Evolutionary conservation across 176 grass and related monocot species (phyloP).

Genomic region (Chloris gayana): DNA sequence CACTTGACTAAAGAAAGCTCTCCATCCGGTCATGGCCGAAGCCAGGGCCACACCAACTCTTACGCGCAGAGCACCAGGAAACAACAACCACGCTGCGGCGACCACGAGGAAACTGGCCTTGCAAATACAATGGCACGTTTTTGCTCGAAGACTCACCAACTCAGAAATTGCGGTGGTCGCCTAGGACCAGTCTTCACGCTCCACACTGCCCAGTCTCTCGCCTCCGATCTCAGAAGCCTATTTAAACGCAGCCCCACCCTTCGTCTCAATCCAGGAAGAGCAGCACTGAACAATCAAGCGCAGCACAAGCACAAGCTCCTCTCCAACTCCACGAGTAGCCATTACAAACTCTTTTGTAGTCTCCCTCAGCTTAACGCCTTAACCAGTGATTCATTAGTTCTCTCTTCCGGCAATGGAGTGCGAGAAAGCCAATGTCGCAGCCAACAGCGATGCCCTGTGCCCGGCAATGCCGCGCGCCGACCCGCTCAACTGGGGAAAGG

Average conservation of each 20-base stretch:
- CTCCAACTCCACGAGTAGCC: neutral
- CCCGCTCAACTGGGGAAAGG: constrained; percentile 58
- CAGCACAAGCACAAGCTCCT: constrained; percentile 42
- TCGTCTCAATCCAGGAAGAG: constrained; percentile 46
- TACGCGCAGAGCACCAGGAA: neutral
- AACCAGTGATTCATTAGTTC: neutral
- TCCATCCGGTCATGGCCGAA: neutral
- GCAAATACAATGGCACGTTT: neutral
- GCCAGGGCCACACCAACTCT: constrained; percentile 18
- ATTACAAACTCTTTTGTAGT: neutral
- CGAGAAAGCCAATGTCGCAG: constrained; percentile 10
- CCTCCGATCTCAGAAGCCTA: constrained; percentile 35
- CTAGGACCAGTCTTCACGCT: constrained; percentile 20
- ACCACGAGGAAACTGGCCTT: constrained; percentile 3
- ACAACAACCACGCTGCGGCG: neutral
- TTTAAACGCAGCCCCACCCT: constrained; percentile 43
- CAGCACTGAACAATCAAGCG: neutral
- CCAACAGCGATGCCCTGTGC: constrained; percentile 32
- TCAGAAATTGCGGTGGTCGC: neutral
- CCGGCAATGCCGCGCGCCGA: constrained; percentile 37
- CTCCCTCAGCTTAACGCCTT: neutral
- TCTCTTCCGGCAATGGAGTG: constrained; percentile 30
- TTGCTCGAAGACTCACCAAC: neutral
- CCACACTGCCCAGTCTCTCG: neutral
- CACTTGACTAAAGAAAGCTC: neutral